Conservation (phyloP, 2,329 filamentous ascomycete species). For the Didymellaceae sp. region DNA sequence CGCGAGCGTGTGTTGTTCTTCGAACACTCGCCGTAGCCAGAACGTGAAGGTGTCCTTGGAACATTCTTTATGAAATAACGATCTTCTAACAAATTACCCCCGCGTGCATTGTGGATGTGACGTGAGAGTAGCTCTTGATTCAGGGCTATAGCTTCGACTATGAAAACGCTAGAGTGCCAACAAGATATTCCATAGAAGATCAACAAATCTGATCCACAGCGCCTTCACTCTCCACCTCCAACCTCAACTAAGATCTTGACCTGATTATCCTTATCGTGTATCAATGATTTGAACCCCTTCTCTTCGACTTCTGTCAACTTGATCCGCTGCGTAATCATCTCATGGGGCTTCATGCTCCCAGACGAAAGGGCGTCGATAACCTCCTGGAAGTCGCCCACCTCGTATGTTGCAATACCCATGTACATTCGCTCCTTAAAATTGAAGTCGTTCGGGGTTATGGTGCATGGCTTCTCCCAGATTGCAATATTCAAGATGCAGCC, state of each 20-base stretch:
- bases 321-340: conserved; percentile 59
- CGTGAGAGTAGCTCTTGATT: not conserved
- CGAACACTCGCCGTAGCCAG: conserved; percentile 25
- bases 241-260: conserved; percentile 57
- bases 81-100: too few species aligned
- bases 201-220: not conserved
- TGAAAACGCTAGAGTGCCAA: conserved; percentile 7
- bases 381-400: conserved; percentile 58
- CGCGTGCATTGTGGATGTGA: not conserved
- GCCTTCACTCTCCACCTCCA: conserved; percentile 30
- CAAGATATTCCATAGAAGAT: conserved; percentile 10
- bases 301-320: conserved; percentile 55
- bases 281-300: conserved; percentile 55
- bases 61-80: conserved; percentile 23
- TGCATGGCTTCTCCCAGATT: conserved; percentile 62
- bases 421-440: conserved; percentile 62
- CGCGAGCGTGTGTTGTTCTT: conserved; percentile 25
- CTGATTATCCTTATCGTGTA: conserved; percentile 58
- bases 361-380: conserved; percentile 53
- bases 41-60: conserved; percentile 32
- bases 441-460: conserved; percentile 58
- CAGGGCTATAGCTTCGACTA: not conserved
- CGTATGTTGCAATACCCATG: conserved; percentile 60
- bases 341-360: conserved; percentile 52
- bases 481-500: conserved; percentile 63